phyloP scores from a whole-genome alignment of 352 stramenopile species.

The Blastocystis sp. region DNA sequence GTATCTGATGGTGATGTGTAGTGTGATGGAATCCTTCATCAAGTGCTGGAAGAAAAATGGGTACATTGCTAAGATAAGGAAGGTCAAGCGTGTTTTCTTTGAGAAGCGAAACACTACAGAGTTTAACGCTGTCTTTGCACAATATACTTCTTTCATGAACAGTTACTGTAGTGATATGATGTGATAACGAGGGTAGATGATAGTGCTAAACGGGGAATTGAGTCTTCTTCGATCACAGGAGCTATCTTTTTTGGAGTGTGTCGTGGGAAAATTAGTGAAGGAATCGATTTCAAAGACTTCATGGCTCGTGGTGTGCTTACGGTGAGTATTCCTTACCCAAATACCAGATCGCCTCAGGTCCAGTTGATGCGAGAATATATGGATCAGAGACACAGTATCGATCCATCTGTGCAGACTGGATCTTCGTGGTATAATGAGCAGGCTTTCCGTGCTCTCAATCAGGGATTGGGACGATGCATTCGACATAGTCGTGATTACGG shows the following conservation, averaged over 20 bases:
- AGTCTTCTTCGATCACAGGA: conserved; percentile 66
- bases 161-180: background rate
- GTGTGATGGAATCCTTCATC: conserved; percentile 80
- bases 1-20: background rate
- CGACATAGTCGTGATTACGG: conserved; percentile 94
- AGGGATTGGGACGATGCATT: conserved; percentile 96
- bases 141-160: conserved; percentile 8
- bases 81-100: conserved; percentile 59
- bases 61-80: background rate
- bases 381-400: conserved; percentile 60
- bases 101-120: conserved; percentile 15
- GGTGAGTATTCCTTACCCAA: conserved; percentile 92
- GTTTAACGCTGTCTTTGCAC: background rate
- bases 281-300: conserved; percentile 94
- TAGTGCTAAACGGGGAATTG: background rate
- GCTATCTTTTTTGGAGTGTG: conserved; percentile 95
- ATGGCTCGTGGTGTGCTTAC: conserved; percentile 93
- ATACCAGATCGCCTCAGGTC: conserved; percentile 77
- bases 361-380: conserved; percentile 79
- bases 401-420: background rate
- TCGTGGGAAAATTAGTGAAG: conserved; percentile 94
- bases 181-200: background rate
- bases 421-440: conserved; percentile 35
- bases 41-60: conserved; percentile 69
- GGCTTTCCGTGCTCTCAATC: conserved; percentile 84